A percentile compares a stretch with the other conserved stretches of the same genome.
These are phyloP conservation scores for Phytophthora hybrid DNA, from an alignment of 352 stramenopile species.

Conservation along the genomic window DNA sequence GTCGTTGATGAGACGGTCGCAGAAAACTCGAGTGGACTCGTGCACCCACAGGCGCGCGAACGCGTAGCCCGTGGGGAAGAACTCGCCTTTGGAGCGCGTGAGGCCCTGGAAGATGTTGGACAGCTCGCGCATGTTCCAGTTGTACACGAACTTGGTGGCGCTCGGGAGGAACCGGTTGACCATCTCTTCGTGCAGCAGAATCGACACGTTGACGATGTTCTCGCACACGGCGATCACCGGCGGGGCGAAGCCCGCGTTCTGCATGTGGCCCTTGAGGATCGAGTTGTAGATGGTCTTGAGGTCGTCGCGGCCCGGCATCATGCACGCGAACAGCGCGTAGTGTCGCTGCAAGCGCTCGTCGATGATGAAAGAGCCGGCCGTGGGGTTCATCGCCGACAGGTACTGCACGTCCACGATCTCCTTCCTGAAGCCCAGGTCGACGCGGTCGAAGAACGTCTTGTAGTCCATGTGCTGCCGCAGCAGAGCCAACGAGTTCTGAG, in stretches of 20 bases:
- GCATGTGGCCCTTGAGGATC: conserved; percentile 95
- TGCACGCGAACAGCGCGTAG: conserved; percentile 96
- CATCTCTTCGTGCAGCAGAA: conserved; percentile 94
- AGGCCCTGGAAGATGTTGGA: conserved; percentile 97
- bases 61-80: conserved; percentile 88
- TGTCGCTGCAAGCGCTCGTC: conserved; percentile 96
- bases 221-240: conserved; percentile 74
- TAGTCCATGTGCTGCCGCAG: conserved; percentile 97
- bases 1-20: conserved; percentile 96
- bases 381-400: conserved; percentile 97
- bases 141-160: conserved; percentile 99
- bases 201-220: conserved; percentile 92
- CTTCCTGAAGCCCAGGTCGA: conserved; percentile 97
- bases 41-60: conserved; percentile 96
- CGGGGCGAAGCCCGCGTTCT: conserved; percentile 78
- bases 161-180: conserved; percentile 95
- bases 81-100: conserved; percentile 93
- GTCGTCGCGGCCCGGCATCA: conserved; percentile 95
- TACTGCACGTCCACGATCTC: conserved; percentile 98
- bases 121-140: conserved; percentile 98
- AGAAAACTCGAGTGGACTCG: conserved; percentile 97
- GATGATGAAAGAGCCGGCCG: conserved; percentile 97
- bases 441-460: conserved; percentile 95
- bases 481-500: conserved; percentile 95
- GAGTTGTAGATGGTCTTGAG: conserved; percentile 97